Evolutionary conservation across 2,329 filamentous ascomycete species (phyloP), one percentile per base, ranked within the genome.

Genomic region (Colletotrichum lentis): DNA sequence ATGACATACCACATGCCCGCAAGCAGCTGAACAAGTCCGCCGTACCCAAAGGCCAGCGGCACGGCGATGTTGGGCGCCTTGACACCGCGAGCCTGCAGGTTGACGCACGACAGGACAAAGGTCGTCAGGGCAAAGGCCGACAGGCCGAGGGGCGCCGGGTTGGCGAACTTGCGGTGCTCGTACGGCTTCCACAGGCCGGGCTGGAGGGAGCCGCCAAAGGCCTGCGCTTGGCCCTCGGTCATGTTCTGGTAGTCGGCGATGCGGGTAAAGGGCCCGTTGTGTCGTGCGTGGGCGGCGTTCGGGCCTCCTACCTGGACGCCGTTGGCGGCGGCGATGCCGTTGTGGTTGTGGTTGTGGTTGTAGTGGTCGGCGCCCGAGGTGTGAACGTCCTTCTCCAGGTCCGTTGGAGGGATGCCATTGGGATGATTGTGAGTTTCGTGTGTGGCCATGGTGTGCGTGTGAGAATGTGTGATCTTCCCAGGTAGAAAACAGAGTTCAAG

Each of bases 111-210:
- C 56, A 95, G 85, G 44, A 95, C 87, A 77, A 95, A 95, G 14
- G 92, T 95, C 62, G 92, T 95, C 75, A 95, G 83, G 71, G 92
- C 92, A 82, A 95, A 95, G 76, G 90, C 92, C 70, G 83, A 87
- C 56, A 95, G 87, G 71, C 92, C 92, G 46, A 94, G 84, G 37
- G 91, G 92, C 61, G 90, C 91, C 5, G 92, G 92, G 80, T 94
- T 94, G 81, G 86, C 92, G 78, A 94, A 88, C 82, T 91, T 91
- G 80, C 90, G 88, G 76, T 87, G 85, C 79, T 88, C 86, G 60
- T 82, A 81, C 10, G 88, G 82, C 79, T 85, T 88, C 84, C 90
- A 86, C 52, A 84, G 78, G 80, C 90, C 90, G 59, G 91, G 90
- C 78, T 93, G 89, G 78, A 92, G 89, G 74, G 90, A 88, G 81